phyloP scores from a whole-genome alignment of 345 rosid species.

The Brassica rapa region DNA sequence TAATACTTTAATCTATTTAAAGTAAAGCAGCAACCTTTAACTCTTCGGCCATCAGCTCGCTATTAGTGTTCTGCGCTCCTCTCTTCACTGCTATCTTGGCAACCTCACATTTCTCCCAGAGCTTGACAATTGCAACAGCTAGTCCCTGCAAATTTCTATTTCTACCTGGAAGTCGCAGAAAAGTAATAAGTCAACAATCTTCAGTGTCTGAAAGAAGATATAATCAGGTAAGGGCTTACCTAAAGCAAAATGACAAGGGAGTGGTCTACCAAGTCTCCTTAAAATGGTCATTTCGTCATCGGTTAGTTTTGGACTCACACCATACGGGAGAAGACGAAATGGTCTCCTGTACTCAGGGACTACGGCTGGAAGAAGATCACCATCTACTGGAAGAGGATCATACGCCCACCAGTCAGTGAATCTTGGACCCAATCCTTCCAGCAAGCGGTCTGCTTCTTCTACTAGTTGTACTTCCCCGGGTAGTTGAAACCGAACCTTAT shows the following conservation, averaged over 20 bases:
- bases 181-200: conserved; percentile 30
- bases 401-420: conserved; percentile 95
- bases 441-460: conserved; percentile 73
- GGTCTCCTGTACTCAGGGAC: conserved; percentile 81
- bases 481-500: conserved; percentile 73
- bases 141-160: conserved; percentile 86
- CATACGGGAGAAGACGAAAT: conserved; percentile 93
- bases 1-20: conserved; percentile 3
- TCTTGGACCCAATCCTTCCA: conserved; percentile 91
- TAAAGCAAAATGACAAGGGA: conserved; percentile 84
- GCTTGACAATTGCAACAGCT: conserved; percentile 78
- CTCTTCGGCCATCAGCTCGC: conserved; percentile 87
- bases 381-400: conserved; percentile 90
- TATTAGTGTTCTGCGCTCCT: conserved; percentile 77
- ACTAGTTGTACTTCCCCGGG: conserved; percentile 78
- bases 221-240: conserved; percentile 48
- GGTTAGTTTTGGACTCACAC: conserved; percentile 70
- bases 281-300: conserved; percentile 92
- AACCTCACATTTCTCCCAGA: conserved; percentile 97
- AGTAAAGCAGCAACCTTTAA: conserved; percentile 58
- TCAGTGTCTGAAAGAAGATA: conserved; percentile 46
- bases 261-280: conserved; percentile 83
- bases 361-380: conserved; percentile 82
- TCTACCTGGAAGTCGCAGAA: conserved; percentile 58
- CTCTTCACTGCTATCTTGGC: conserved; percentile 94